These are phyloP conservation scores for Dendrobium nobile DNA, from an alignment of 106 monocot genomes.

Conservation along the genomic window DNA sequence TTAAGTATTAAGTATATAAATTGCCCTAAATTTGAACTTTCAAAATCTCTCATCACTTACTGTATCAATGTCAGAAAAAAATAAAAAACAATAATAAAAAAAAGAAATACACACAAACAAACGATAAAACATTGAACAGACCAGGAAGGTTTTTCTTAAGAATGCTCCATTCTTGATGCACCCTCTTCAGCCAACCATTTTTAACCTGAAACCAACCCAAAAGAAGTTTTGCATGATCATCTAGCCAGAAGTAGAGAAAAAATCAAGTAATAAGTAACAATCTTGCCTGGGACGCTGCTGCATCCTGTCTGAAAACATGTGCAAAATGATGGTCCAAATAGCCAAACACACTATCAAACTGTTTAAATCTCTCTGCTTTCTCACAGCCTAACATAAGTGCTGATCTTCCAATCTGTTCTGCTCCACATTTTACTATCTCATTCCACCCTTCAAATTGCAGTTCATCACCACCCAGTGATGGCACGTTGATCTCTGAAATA, in stretches of 20 bases:
- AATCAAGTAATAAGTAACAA: background rate
- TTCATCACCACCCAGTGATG: background rate
- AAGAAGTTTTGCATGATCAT: constrained; percentile 7
- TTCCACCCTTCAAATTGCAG: constrained; percentile 2
- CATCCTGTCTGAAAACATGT: constrained; percentile 15
- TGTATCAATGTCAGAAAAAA: background rate
- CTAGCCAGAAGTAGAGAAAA: background rate
- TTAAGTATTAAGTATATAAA: no score
- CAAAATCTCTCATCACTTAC: no score
- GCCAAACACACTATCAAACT: constrained; percentile 66
- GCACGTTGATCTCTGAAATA: background rate
- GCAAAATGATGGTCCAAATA: constrained; percentile 82
- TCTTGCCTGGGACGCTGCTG: constrained; percentile 26
- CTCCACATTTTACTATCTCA: background rate
- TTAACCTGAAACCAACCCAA: constrained; percentile 30
- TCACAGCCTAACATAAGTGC: constrained; percentile 11
- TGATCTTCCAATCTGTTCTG: constrained; percentile 5
- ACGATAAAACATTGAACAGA: constrained; percentile 17
- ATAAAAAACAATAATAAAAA: background rate
- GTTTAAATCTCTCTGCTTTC: constrained; percentile 29
- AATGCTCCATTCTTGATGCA: constrained; percentile 85
- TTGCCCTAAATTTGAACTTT: no score
- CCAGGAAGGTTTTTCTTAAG: constrained; percentile 77
- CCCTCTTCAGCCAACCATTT: constrained; percentile 70
- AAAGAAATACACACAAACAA: background rate